Base-by-base conservation (phyloP, 1,284 basidiomycete genomes). In the Megacollybia platyphylla region DNA sequence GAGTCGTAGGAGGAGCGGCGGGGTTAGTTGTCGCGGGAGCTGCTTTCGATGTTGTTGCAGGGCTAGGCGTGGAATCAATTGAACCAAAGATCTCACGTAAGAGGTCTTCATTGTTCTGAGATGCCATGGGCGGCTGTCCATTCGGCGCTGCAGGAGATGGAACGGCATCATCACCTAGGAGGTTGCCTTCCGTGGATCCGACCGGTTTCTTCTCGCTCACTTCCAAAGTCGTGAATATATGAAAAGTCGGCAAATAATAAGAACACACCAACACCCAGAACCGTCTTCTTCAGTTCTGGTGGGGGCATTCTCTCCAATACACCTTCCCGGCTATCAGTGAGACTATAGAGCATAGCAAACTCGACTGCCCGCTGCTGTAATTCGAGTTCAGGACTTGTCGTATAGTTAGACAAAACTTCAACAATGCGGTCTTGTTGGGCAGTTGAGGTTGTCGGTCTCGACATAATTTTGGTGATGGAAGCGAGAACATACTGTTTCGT, bases 301-400 rank as follows among this genome's bases (percentile, higher is more conserved):
- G 91, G 87, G 5, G 96, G 96, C 96, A 99, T 99, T 44, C 91
- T 78, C 66, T 98, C 96, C 46, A 98, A 62, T 0, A 99, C 92
- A 37, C 92, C 96, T n/a, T 77, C 74, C 44, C 82, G 75, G 28
- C 93, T 68, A 35, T 90, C 84, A 15, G 76, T 77, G 11, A 85
- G 57, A 29, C 67, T 72, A 55, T 92, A 86, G 49, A 98, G 59
- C 53, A 78, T 87, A 0, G 85, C 85, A 59, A 93, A 97, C 61
- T 99, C 96, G 6, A 98, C 90, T 0, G 91, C 83, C 36, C 96
- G 79, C 59, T 97, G 93, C 60, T 98, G 96, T 38, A 96, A 71
- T 62, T 99, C 96, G 17, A 98, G 69, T 58, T 98, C 93, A 0
- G 84, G 82, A 55, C 81, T 92, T 6, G 80, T 84, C 36, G 83